Conservation (phyloP, 1,139 yeast genomes). For the Yamadazyma sp. region DNA sequence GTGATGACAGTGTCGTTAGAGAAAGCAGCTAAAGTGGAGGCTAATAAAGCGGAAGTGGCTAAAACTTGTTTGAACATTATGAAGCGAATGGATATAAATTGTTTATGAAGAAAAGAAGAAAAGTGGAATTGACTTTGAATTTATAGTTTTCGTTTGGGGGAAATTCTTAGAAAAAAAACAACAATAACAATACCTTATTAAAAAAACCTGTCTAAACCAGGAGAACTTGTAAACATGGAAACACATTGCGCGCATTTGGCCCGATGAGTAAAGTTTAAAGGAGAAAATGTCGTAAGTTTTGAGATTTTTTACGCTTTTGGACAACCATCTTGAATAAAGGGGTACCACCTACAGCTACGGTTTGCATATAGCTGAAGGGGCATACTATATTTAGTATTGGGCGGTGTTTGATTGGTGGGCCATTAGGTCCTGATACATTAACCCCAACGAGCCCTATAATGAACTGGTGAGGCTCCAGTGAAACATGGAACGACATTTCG, state of each 20-base stretch:
- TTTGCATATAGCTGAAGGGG: too few species aligned
- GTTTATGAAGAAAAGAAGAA: neutral
- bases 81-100: conserved; percentile 19
- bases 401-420: too few species aligned
- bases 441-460: too few species aligned
- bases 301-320: neutral
- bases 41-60: conserved; percentile 37
- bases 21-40: conserved; percentile 36
- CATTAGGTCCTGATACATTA: too few species aligned
- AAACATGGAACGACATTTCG: too few species aligned
- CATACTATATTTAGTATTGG: too few species aligned
- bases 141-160: conserved; percentile 8
- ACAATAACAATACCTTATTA: neutral
- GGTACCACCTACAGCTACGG: too few species aligned
- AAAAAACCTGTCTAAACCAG: too few species aligned
- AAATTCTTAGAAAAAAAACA: too few species aligned
- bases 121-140: conserved; percentile 1
- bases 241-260: neutral
- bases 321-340: too few species aligned
- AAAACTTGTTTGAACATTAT: conserved; percentile 44
- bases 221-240: too few species aligned
- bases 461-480: too few species aligned
- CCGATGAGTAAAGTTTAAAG: neutral
- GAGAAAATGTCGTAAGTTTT: neutral
- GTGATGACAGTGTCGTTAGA: conserved; percentile 36